Evolutionary conservation across 2,329 filamentous ascomycete genomes (phyloP), one percentile per base, ranked within the genome.

Genomic region (Colletotrichum cordylinicola): DNA sequence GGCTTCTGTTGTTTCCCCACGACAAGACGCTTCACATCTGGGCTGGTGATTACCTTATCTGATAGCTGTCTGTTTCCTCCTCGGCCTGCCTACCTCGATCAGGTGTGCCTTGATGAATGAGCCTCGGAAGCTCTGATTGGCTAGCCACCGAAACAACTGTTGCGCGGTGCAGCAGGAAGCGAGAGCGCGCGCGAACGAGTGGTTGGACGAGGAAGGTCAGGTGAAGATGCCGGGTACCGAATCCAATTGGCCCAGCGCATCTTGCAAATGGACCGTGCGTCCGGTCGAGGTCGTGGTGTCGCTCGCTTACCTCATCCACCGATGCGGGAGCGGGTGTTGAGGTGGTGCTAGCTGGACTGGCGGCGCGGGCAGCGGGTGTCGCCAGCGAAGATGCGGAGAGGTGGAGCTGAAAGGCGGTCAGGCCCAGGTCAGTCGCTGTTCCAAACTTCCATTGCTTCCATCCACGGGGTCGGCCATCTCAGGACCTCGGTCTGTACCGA

Each of bases 391-490:
- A 64, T 64, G 31, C 37, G 62, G 39, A 55, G 72, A 75, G 70
- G 68, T 72, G 72, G 72, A 67, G 68, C 37, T 61, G 60, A 55
- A 72, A 72, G 61, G 72, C 72, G 72, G 72, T 74, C 67, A 74
- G 71, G 58, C 67, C 29, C 67, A 43, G 71, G 67, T 60, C 67
- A 70, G 24, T 67, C 31, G 33, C 60, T 37, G 55, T 58, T 58
- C 18, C 43, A 48, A 48, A 48, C 43, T 48, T 48, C 43, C 43
- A 21, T 48, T 48, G 43, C 43, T 48, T 48, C 43, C 43, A 48
- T 48, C 43, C 58, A 33, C 18, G 15, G 58, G 18, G 58, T 66
- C 62, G 24, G n/a, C 15, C 31, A 27, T 27, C 31, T 64, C 31
- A 64, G n/a, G 8, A 29, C 37, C 64, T 68, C 66, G 66, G 66